Base-by-base conservation (phyloP, 2,329 filamentous ascomycete genomes). In the Alternaria novae-zelandiae region DNA sequence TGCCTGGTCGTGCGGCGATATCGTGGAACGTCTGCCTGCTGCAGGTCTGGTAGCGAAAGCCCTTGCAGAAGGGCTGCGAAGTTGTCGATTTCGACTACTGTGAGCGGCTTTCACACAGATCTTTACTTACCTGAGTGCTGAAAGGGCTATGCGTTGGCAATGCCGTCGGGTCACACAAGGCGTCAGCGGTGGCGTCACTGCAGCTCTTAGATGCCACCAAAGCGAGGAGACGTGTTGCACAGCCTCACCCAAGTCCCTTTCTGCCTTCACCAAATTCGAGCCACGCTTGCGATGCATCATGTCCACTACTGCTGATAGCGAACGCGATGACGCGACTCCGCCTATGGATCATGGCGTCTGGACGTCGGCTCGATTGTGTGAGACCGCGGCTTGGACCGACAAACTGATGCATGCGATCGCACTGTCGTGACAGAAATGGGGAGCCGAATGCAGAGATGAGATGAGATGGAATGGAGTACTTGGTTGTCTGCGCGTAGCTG, bases 1-100 rank as follows among this genome's bases (percentile, higher is more conserved):
- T 65, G 63, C 65, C 62, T 67, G 44, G 45, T 17, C 20, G 15
- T 28, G 32, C 36, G 15, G 21, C 44, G 7, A n/a, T 30, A 13
- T 8, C 3, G 23, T 46, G 50, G 41, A 51, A 44, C 28, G 53
- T 57, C 59, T 65, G 49, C 49, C 59, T 62, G 46, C 36, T 13
- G 30, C 23, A 25, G n/a, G 26, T 53, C n/a, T 46, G 53, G 36
- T 30, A 46, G 45, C 30, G 17, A 17, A 7, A 11, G 43, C 17
- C 28, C 50, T 30, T 49, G 54, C 17, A 44, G 46, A 26, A 46
- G 23, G 28, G 47, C 23, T 36, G 21, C 21, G 11, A 8, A 53
- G 10, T 21, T 36, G 45, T 10, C 10, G 17, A 32, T 9, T n/a
- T 36, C 13, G 5, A n/a, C 8, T n/a, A 23, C 9, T 53, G 5